Conservation (phyloP, 2,329 filamentous ascomycete genomes). For the Colletotrichum sp. region DNA sequence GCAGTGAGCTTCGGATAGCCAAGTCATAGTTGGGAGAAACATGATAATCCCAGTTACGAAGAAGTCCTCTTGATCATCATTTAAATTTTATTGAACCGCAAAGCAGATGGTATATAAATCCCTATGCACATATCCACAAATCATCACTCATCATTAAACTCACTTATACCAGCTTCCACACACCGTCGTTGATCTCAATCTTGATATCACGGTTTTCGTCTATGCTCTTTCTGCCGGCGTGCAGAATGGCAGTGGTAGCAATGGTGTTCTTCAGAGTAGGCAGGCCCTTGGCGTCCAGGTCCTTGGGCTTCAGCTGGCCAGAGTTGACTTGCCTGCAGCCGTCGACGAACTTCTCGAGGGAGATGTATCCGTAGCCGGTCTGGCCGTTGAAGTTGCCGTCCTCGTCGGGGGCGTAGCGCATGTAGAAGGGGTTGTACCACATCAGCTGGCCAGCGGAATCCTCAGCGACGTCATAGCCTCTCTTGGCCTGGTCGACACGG, state of each 20-base stretch:
- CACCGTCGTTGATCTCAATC: slow-evolving; percentile 70
- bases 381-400: slow-evolving; percentile 94
- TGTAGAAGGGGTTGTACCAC: slow-evolving; percentile 96
- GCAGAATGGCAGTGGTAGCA: slow-evolving; percentile 88
- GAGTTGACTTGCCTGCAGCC: slow-evolving; percentile 81
- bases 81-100: slow-evolving; percentile 2
- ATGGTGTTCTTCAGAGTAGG: slow-evolving; percentile 90
- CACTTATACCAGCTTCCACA: slow-evolving; percentile 69
- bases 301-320: slow-evolving; percentile 72
- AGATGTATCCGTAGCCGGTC: slow-evolving; percentile 91
- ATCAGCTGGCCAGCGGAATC: slow-evolving; percentile 73
- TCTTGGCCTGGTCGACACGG: slow-evolving; percentile 89
- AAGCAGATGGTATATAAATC: slow-evolving; percentile 18
- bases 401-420: slow-evolving; percentile 93
- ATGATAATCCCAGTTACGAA: background rate
- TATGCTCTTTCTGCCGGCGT: slow-evolving; percentile 83
- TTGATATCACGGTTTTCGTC: slow-evolving; percentile 82
- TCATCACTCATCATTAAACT: background rate
- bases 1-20: background rate
- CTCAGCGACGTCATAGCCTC: slow-evolving; percentile 93
- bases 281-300: slow-evolving; percentile 80
- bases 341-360: slow-evolving; percentile 95
- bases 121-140: slow-evolving; percentile 3
- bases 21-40: background rate
- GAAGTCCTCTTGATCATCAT: background rate